Evolutionary conservation across 1,284 basidiomycete species (phyloP), one percentile per base, ranked within the genome.

Genomic region (Schizophyllum amplum): DNA sequence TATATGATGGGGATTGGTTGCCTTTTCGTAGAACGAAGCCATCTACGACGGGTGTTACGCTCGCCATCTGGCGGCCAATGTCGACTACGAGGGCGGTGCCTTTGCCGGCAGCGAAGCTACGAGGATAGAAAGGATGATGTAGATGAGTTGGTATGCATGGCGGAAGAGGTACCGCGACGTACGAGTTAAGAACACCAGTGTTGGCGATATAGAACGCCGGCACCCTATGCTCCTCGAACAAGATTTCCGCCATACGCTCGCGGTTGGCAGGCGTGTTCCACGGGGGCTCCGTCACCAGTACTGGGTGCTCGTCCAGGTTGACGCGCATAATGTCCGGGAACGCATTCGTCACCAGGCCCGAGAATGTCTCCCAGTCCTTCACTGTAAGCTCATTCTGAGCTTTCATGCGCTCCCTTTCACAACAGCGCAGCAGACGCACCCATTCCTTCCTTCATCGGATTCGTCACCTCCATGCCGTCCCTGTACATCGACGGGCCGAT

Each of bases 131-230:
- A 50, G 4, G 57, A 51, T 50, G 20, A 51, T 20, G 23, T 17
- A 23, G 33, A 52, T 11, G 7, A 6, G n/a, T n/a, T n/a, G n/a
- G n/a, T n/a, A n/a, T n/a, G n/a, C n/a, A 23, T 20, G 27, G 52
- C 17, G 48, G 42, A 26, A n/a, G 58, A 47, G 51, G 50, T 27
- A 23, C 55, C n/a, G 47, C 51, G 4, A 78, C 90, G 66, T 72
- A 95, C 88, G 94, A 90, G 70, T 92, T 96, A 55, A 99, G 75
- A 15, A 99, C 96, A n/a, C 92, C 90, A 23, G 91, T 89, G 68
- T 98, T 98, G 27, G 96, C 94, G 54, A 98, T 90, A 70, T 99
- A 99, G 73, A 97, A 94, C 1, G 96, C 97, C 1, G 97, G 97
- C 6, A 89, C 90, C 54, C 92, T 78, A 65, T 98, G 94, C 60